Conservation (phyloP, 2,329 filamentous ascomycete genomes). For the Chaetomium strumarium region DNA sequence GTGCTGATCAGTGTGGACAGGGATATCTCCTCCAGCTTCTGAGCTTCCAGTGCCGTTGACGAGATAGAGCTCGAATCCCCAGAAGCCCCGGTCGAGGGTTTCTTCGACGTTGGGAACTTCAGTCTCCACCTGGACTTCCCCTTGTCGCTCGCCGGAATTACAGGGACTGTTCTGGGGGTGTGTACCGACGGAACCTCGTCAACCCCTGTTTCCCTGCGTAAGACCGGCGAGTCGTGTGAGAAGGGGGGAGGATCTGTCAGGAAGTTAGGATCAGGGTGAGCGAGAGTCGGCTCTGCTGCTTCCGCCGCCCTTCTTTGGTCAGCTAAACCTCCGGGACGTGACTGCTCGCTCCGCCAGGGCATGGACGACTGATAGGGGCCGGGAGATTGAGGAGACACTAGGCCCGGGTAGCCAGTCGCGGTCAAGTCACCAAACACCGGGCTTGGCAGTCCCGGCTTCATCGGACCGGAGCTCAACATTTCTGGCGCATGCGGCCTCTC, state of each 20-base stretch:
- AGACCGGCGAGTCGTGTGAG: conserved; percentile 2
- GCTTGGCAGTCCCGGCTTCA: background rate
- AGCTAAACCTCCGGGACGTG: background rate
- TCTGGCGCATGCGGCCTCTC: background rate
- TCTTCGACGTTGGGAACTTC: conserved; percentile 24
- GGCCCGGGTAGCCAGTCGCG: background rate
- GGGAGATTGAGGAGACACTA: conserved; percentile 10
- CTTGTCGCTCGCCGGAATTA: conserved; percentile 20
- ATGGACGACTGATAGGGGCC: conserved; percentile 2
- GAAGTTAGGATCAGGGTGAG: conserved; percentile 3
- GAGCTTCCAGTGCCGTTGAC: conserved; percentile 30
- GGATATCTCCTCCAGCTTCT: conserved; percentile 35
- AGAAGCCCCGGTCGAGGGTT: conserved; percentile 26
- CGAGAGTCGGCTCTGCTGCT: background rate
- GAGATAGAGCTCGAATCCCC: conserved; percentile 35
- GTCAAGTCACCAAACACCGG: conserved; percentile 2
- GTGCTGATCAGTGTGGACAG: conserved; percentile 28
- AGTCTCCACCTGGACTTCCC: conserved; percentile 30
- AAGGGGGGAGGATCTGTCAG: conserved; percentile 12
- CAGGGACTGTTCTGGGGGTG: conserved; percentile 8
- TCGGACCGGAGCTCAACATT: background rate
- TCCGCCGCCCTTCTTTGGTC: background rate
- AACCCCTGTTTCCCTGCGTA: background rate
- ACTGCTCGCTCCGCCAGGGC: conserved; percentile 4
- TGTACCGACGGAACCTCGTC: conserved; percentile 2